Conservation (phyloP, 2,329 filamentous ascomycete genomes). For the Fusarium sambucinum region DNA sequence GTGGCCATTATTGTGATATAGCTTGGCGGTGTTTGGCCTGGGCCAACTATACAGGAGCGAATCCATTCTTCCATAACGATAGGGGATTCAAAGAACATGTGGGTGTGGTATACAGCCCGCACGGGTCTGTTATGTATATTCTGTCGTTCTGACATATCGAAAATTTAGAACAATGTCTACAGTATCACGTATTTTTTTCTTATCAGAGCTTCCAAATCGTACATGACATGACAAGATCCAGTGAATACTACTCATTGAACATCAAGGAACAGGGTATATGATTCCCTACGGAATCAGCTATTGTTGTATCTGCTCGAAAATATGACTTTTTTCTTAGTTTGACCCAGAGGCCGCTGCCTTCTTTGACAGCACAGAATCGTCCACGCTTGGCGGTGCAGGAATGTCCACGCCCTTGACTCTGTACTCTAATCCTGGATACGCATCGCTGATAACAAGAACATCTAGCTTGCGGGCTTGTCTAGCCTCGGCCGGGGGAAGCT, state of each 20-base stretch:
- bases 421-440: conserved; percentile 81
- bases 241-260: too few relatives aligned
- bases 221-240: background rate
- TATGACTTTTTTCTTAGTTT: conserved; percentile 11
- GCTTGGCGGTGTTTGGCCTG: background rate
- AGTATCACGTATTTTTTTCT: too few relatives aligned
- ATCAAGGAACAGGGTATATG: too few relatives aligned
- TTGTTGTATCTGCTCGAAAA: background rate
- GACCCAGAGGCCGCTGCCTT: conserved; percentile 46
- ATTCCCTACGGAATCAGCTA: too few relatives aligned
- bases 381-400: conserved; percentile 63
- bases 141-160: too few relatives aligned
- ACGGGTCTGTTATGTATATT: too few relatives aligned
- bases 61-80: background rate
- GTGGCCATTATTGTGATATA: background rate
- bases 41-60: background rate
- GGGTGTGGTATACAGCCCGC: too few relatives aligned
- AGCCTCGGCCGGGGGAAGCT: conserved; percentile 64
- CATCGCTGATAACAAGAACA: conserved; percentile 85
- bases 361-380: conserved; percentile 60
- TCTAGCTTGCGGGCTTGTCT: conserved; percentile 72
- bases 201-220: background rate
- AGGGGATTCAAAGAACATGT: background rate
- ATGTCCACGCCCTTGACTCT: conserved; percentile 62
- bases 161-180: too few relatives aligned